Percentiles rank a stretch among this genome's conserved stretches.
Evolutionary conservation across 768 basidiomycete genomes (phyloP).

Genomic region (Tylopilus intermedius): DNA sequence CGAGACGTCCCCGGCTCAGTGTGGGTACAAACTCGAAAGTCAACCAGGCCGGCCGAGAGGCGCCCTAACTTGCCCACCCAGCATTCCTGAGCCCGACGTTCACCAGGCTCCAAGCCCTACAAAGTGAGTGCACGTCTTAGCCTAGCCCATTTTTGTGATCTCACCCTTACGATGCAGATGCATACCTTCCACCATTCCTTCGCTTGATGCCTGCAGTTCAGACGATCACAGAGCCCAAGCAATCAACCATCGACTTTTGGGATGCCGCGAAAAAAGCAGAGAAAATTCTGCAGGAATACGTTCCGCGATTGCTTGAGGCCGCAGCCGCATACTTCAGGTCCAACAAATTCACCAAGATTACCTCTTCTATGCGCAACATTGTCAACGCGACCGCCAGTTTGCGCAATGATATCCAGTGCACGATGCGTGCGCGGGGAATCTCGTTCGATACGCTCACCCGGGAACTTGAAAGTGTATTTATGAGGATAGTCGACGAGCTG

Average conservation of each 20-base stretch:
- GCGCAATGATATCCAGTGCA: constrained; percentile 6
- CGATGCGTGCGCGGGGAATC: constrained; percentile 4
- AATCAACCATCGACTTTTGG: constrained; percentile 9
- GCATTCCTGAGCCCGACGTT: neutral
- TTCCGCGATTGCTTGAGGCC: constrained; percentile 3
- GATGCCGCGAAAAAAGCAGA: constrained; percentile 5
- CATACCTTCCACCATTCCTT: neutral
- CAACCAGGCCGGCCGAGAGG: too few species aligned
- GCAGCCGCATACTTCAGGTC: constrained; percentile 4
- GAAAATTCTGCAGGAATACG: neutral
- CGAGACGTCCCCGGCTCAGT: neutral
- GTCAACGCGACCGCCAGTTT: constrained; percentile 10
- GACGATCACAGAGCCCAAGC: neutral
- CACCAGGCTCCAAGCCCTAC: neutral
- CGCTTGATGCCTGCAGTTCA: neutral
- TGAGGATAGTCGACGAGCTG: neutral
- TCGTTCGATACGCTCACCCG: constrained; percentile 3
- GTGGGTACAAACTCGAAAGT: neutral
- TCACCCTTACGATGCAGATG: too few species aligned
- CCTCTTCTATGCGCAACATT: constrained; percentile 5
- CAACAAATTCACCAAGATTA: constrained; percentile 3
- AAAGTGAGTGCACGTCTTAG: neutral
- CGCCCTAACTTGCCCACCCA: neutral
- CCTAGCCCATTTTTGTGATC: too few species aligned
- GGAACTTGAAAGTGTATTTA: constrained; percentile 15